Base-by-base conservation (phyloP, 768 basidiomycete genomes). In the Lanmaoa pseudosensibilis region DNA sequence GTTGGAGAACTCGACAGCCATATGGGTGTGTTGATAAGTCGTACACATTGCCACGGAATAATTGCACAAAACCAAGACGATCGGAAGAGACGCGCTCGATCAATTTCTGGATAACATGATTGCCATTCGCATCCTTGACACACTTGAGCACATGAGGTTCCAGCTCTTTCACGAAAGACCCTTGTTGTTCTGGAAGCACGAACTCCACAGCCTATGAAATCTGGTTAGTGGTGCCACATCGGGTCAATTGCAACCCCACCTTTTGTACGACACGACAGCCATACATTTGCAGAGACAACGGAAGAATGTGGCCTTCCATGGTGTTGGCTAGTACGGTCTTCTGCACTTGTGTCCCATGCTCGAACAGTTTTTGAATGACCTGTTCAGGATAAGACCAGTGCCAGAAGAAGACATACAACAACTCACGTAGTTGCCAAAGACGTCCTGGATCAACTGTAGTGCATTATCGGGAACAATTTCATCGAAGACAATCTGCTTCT, bases 261-360 rank as follows among this genome's bases (percentile, higher is more conserved):
- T 94, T 94, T 70, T 96, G 94, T 19, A 95, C 88, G 8, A 98
- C 94, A 15, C 96, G 85, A 73, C 96, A 99, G 5, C 95, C 96
- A 71, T 98, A 98, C 82, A 95, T 92, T 67, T 98, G 91, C 53
- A 90, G 75, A 11, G 94, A 90, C 50, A 98, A 77, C 16, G 80
- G 75, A 4, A 93, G 75, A 36, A 94, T 79, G 65, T 89, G 86
- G 0, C 86, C 85, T 66, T 92, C 87, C 81, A 99, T 88, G 9
- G 83, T 78, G 50, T 75, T 80, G 1, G 83, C 86, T 44, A 98
- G 76, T 21, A 80, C 74, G 9, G 80, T 81, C 66, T 87, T 89
- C 69, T 98, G 94, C 8, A 77, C 72, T 57, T 82, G 80, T 9
- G 86, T 87, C 21, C 95, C 93, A 63, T 88, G 80, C 71, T 98